Evolutionary conservation across 1,284 basidiomycete genomes (phyloP), one percentile per base, ranked within the genome.

Genomic region (Ustilago bromivora): DNA sequence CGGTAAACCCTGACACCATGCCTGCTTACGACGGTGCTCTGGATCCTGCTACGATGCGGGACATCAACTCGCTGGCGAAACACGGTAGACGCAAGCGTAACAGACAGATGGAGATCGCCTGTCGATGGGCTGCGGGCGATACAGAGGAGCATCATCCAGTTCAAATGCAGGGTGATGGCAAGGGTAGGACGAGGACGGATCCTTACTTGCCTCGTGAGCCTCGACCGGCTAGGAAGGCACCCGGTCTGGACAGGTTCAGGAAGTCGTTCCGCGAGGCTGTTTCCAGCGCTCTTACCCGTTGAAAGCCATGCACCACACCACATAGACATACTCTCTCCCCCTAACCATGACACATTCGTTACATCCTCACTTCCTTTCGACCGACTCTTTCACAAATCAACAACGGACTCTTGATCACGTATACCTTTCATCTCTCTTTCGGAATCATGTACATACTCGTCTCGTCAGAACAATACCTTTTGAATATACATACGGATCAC

Each of bases 121-220:
- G 80, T 56, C 66, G 82, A 40, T 85, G 84, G 84, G 81, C 81
- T 17, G 81, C 83, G 1, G 84, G 84, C 35, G 81, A 84, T 47
- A 76, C 79, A 9, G 84, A 85, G 49, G 80, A 73, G 40, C 80
- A 83, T 64, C 78, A 79, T 34, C 65, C 72, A 5, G 66, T 84
- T 47, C 83, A 84, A 55, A 69, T 84, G 41, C 78, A 75, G 46
- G 83, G 83, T 53, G 80, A 80, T 51, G 81, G 80, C 13, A 64
- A 56, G 8, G 83, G 82, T 32, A 78, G 70, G 57, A 84, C 79
- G n/a, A 59, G 82, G 32, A 71, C 56, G 46, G 81, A 82, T 36
- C 77, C 79, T 38, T 82, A 78, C 61, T 35, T 82, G 28, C 81
- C 81, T 12, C 63, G 78, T n/a, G 81, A 82, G 51, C 76, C 81